Percentiles rank a stretch among this genome's conserved stretches.
Evolutionary conservation across 2,329 filamentous ascomycete genomes (phyloP).

Genomic region (Periconia sp.): DNA sequence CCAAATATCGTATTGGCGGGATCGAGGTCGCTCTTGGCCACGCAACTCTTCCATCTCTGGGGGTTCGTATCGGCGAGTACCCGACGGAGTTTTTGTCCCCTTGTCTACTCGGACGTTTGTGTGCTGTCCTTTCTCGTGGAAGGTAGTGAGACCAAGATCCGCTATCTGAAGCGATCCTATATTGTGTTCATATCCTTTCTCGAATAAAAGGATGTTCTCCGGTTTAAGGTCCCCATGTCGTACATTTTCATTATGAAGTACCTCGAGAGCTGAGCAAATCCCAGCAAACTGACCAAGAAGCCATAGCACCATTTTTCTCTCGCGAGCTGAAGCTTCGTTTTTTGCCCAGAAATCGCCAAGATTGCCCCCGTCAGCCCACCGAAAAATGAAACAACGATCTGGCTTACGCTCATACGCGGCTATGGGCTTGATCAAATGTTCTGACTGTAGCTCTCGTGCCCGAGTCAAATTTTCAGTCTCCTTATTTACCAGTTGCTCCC

Average conservation of each 20-base stretch:
- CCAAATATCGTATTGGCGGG: conserved; percentile 5
- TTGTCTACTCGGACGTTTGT: background rate
- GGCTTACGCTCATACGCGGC: background rate
- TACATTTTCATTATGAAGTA: background rate
- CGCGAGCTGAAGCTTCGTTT: background rate
- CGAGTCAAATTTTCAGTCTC: background rate
- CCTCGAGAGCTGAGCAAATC: background rate
- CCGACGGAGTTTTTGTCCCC: background rate
- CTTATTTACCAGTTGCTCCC: background rate
- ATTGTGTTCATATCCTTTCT: background rate
- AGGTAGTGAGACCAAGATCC: background rate
- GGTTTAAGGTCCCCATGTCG: background rate
- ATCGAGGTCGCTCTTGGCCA: background rate
- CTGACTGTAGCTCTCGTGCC: background rate
- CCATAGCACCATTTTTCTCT: background rate
- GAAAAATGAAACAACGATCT: conserved; percentile 5
- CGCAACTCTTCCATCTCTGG: background rate
- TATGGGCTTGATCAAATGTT: conserved; percentile 1
- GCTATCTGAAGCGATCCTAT: background rate
- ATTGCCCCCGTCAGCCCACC: conserved; percentile 10
- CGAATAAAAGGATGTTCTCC: background rate
- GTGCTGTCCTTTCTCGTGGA: background rate
- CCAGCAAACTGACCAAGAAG: background rate
- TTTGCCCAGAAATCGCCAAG: conserved; percentile 7
- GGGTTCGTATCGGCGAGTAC: background rate